phyloP scores from a whole-genome alignment of 2,329 filamentous ascomycete genomes.

The Biscogniauxia sp. region DNA sequence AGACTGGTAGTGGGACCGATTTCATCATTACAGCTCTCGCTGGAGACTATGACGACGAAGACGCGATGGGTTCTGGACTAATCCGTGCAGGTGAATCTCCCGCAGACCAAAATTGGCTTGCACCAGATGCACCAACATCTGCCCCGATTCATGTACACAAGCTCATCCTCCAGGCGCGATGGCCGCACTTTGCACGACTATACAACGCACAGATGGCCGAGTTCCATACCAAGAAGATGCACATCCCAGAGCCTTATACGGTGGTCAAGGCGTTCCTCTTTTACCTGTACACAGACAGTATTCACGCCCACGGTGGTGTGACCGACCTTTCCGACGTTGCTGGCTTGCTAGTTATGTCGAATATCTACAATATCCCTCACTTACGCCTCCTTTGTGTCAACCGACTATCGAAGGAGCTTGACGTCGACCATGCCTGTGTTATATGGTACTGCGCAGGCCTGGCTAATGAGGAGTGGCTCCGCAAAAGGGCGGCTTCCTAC shows the following conservation, averaged over 20 bases:
- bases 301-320: constrained; percentile 71
- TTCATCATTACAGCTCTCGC: constrained; percentile 86
- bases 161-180: constrained; percentile 89
- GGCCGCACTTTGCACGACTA: constrained; percentile 92
- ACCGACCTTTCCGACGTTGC: constrained; percentile 80
- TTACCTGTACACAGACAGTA: constrained; percentile 95
- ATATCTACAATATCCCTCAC: constrained; percentile 95
- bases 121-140: constrained; percentile 65
- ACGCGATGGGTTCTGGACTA: constrained; percentile 53
- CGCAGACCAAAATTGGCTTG: constrained; percentile 54
- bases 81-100: constrained; percentile 43
- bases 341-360: constrained; percentile 93
- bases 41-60: constrained; percentile 71
- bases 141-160: constrained; percentile 91
- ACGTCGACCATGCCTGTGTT: constrained; percentile 90
- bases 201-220: constrained; percentile 96
- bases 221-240: constrained; percentile 95
- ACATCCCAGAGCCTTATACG: constrained; percentile 93
- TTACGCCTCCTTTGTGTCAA: constrained; percentile 89
- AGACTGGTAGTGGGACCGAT: constrained; percentile 82
- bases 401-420: constrained; percentile 82
- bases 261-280: constrained; percentile 94
- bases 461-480: constrained; percentile 90
- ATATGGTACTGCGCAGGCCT: constrained; percentile 93
- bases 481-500: constrained; percentile 81